Percentiles rank a stretch among this genome's conserved stretches.
Conservation (phyloP, 176 grass and related monocot genomes). For the Musa troglodytarum region DNA sequence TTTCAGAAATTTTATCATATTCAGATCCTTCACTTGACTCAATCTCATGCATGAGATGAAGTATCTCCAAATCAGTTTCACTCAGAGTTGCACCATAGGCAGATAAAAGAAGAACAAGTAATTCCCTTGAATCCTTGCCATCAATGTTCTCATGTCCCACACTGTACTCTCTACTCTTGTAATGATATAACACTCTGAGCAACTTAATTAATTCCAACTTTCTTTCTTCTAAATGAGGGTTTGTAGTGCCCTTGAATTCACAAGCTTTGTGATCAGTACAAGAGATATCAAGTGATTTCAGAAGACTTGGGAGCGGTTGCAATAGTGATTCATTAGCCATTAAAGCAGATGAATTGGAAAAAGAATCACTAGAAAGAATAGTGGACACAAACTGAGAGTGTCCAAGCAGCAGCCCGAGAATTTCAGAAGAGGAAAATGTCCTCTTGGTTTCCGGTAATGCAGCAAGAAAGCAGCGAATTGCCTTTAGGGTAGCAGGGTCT, state of each 20-base stretch:
- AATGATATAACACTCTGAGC: slow-evolving; percentile 78
- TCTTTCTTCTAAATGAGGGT: slow-evolving; percentile 32
- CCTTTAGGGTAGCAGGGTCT: slow-evolving; percentile 68
- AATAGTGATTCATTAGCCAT: slow-evolving; percentile 37
- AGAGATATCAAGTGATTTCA: slow-evolving; percentile 51
- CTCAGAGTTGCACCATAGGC: slow-evolving; percentile 70
- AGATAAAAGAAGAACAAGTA: slow-evolving; percentile 77
- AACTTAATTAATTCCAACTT: slow-evolving; percentile 76
- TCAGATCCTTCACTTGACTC: slow-evolving; percentile 42
- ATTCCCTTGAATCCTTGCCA: slow-evolving; percentile 48
- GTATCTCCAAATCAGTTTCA: slow-evolving; percentile 78
- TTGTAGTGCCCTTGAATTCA: background rate
- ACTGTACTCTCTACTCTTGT: slow-evolving; percentile 49
- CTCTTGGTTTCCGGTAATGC: slow-evolving; percentile 41
- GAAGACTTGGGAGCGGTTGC: slow-evolving; percentile 71
- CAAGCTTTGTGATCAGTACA: slow-evolving; percentile 18
- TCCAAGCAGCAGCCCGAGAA: slow-evolving; percentile 79
- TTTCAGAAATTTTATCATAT: slow-evolving; percentile 56
- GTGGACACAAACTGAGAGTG: slow-evolving; percentile 77
- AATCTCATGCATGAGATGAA: slow-evolving; percentile 80
- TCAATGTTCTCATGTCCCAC: slow-evolving; percentile 25
- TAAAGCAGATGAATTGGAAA: slow-evolving; percentile 38
- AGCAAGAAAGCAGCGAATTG: slow-evolving; percentile 68
- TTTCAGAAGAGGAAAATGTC: slow-evolving; percentile 54
- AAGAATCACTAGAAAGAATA: slow-evolving; percentile 38